Evolutionary conservation across 345 rosid species (phyloP), one percentile per base, ranked within the genome.

Genomic region (Streptanthus diversifolius): DNA sequence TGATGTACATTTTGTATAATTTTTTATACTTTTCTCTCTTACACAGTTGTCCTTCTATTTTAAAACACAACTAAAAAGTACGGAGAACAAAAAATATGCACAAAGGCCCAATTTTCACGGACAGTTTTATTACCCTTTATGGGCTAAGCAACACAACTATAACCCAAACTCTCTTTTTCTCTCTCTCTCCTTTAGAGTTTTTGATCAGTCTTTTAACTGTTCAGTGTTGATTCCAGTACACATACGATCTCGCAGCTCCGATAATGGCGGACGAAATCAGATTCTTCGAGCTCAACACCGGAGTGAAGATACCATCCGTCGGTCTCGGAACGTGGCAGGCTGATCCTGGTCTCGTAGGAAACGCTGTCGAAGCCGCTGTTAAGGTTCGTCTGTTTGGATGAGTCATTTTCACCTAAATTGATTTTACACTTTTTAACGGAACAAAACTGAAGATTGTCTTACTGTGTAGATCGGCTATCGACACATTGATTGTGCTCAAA

Each of bases 401-500:
- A n/a, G n/a, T 24, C 8, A 19, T 13, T 17, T 41, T 33, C n/a
- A 66, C 15, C 13, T 10, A n/a, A 35, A 58, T 47, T 19, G 33
- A 44, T 43, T 49, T 25, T 5, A 15, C 15, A 17, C 4, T 22
- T 11, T 13, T 39, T 0, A 15, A 5, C 2, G n/a, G 10, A 7
- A 63, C 27, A 43, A 15, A 3, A 17, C 10, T 43, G 40, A 30
- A 17, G 53, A 35, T 32, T 39, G 8, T 24, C 17, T 33, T 63
- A 65, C 45, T 37, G 3, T 69, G 79, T 83, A 92, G 98, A 75
- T 77, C 21, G 96, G 97, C 1, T 93, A 87, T 72, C 87, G 89
- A 1, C 93, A 90, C 62, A 90, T 93, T 21, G 95, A 90, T 72
- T 88, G 98, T 76, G 95, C 97, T 71, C 84, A 78, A 64, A 64